phyloP scores from a whole-genome alignment of 768 basidiomycete genomes.

The Rhizopogon vulgaris region DNA sequence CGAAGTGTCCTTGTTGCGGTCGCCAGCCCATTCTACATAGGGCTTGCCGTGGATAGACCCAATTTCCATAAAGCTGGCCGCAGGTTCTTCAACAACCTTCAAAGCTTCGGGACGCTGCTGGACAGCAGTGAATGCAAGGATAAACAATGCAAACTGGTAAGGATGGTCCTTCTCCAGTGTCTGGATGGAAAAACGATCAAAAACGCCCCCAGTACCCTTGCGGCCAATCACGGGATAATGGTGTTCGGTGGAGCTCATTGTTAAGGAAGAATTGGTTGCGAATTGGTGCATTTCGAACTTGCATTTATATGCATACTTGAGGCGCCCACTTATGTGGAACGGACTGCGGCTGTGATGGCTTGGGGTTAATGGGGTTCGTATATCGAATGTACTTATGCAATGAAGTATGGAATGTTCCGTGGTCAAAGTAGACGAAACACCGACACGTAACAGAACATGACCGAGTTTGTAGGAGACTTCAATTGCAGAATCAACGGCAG shows the following conservation, averaged over 20 bases:
- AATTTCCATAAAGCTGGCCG: slow-evolving; percentile 17
- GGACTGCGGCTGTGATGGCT: background rate
- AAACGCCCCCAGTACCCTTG: slow-evolving; percentile 8
- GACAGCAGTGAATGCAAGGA: slow-evolving; percentile 15
- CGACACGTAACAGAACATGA: background rate
- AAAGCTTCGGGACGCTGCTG: slow-evolving; percentile 4
- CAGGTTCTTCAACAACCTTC: slow-evolving; percentile 1
- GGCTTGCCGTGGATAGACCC: slow-evolving; percentile 20
- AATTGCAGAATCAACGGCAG: background rate
- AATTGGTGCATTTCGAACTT: background rate
- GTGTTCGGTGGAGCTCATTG: background rate
- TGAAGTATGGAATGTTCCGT: background rate
- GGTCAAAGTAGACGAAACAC: background rate
- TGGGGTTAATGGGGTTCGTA: too few species aligned
- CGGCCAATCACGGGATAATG: slow-evolving; percentile 18
- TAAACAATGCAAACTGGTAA: slow-evolving; percentile 21
- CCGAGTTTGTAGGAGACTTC: background rate
- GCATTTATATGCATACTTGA: background rate
- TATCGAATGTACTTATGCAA: background rate
- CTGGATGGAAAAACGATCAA: slow-evolving; percentile 19
- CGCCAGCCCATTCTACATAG: slow-evolving; percentile 19
- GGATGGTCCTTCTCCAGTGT: slow-evolving; percentile 13
- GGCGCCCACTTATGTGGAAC: background rate
- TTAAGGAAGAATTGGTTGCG: too few species aligned
- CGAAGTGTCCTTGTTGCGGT: slow-evolving; percentile 11